phyloP scores from a whole-genome alignment of 75 land plant genomes.

The Cupressus sempervirens region DNA sequence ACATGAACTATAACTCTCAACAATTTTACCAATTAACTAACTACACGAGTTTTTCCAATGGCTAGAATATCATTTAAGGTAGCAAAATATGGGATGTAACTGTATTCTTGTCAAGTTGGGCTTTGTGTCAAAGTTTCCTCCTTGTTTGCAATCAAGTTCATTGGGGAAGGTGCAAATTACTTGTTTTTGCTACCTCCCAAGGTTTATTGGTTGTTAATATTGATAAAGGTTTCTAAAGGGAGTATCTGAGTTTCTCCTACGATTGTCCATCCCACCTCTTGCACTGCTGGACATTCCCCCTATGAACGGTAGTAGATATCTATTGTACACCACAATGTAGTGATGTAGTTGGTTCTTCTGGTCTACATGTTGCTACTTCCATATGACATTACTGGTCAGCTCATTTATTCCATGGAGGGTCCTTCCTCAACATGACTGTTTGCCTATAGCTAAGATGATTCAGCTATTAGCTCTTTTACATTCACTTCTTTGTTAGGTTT shows the following conservation, averaged over 20 bases:
- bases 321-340: background rate
- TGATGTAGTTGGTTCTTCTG: background rate
- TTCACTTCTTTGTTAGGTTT: background rate
- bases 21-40: no score
- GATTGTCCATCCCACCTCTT: background rate
- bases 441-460: background rate
- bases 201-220: background rate
- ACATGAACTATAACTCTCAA: no score
- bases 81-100: no score
- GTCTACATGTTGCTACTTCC: background rate
- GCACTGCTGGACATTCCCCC: background rate
- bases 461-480: background rate
- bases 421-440: background rate
- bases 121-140: background rate
- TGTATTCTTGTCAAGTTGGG: background rate
- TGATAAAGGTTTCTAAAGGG: background rate
- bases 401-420: background rate
- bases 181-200: background rate
- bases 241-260: background rate
- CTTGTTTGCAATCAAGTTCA: background rate
- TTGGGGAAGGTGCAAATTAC: background rate
- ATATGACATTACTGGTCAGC: background rate
- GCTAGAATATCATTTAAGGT: no score
- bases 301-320: background rate
- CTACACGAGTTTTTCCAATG: no score